Conservation (phyloP, 768 basidiomycete species). For the Suillus discolor region DNA sequence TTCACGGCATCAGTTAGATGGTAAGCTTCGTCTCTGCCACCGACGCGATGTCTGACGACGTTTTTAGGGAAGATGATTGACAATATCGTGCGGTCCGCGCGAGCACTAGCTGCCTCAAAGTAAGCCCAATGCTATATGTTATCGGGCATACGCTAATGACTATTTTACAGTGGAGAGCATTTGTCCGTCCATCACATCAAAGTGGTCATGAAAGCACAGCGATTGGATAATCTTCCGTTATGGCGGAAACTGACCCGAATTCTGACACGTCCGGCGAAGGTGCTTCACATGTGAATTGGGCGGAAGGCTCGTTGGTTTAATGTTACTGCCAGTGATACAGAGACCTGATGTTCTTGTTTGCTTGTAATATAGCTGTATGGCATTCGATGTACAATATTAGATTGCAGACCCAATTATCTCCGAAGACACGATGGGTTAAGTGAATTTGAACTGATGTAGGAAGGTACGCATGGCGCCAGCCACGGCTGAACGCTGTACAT, state of each 20-base stretch:
- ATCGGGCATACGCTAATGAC: not conserved
- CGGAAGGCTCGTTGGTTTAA: not conserved
- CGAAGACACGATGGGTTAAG: not conserved
- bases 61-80: not conserved
- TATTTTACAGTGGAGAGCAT: not conserved
- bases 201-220: not conserved
- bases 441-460: not conserved
- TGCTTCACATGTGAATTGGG: not conserved
- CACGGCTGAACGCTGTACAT: too few relatives aligned
- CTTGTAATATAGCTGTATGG: not conserved
- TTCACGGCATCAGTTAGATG: not conserved
- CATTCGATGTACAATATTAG: not conserved
- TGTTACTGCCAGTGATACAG: not conserved
- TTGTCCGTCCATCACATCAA: not conserved
- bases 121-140: not conserved
- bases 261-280: not conserved
- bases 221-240: not conserved
- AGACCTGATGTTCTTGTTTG: not conserved
- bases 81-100: not conserved
- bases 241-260: not conserved
- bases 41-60: not conserved
- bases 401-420: not conserved
- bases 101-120: conserved; percentile 1
- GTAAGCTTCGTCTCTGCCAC: not conserved
- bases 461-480: not conserved